These are phyloP conservation scores for Geranium rotundifolium DNA, from an alignment of 345 rosid species.

Conservation along the genomic window DNA sequence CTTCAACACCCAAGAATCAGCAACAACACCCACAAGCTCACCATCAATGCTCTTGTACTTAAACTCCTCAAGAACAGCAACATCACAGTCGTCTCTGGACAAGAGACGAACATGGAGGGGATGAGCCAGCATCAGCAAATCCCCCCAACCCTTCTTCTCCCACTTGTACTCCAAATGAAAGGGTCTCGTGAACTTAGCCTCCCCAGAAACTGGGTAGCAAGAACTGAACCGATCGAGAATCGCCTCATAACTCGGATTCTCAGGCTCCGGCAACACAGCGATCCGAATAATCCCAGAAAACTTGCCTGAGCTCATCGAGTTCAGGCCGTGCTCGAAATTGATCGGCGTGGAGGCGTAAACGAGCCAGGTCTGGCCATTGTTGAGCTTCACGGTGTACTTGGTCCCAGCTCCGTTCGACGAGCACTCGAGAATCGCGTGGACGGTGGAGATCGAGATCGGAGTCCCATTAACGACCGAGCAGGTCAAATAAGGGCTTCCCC, in stretches of 20 bases:
- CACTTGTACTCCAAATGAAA: slow-evolving; percentile 70
- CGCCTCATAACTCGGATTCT: slow-evolving; percentile 28
- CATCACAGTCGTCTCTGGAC: slow-evolving; percentile 19
- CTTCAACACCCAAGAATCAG: slow-evolving; percentile 69
- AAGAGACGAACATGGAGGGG: slow-evolving; percentile 72
- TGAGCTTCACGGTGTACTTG: slow-evolving; percentile 51
- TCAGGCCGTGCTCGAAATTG: slow-evolving; percentile 26
- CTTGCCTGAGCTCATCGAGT: slow-evolving; percentile 34
- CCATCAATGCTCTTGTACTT: slow-evolving; percentile 73
- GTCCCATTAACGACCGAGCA: slow-evolving; percentile 35
- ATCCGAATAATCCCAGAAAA: slow-evolving; percentile 60
- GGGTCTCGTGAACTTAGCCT: slow-evolving; percentile 54
- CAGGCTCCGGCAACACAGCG: slow-evolving; percentile 40
- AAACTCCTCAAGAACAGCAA: slow-evolving; percentile 47
- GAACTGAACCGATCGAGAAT: slow-evolving; percentile 72
- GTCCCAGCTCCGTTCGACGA: slow-evolving; percentile 36
- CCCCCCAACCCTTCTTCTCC: slow-evolving; percentile 86
- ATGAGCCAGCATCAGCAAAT: slow-evolving; percentile 85
- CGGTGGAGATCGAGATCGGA: slow-evolving; percentile 49
- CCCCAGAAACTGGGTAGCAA: slow-evolving; percentile 73
- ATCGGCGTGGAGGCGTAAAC: slow-evolving; percentile 65
- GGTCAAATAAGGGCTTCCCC: slow-evolving; percentile 89
- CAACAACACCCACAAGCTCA: slow-evolving; percentile 73
- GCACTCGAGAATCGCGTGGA: slow-evolving; percentile 61
- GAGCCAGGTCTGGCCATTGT: slow-evolving; percentile 86